Evolutionary conservation across 192 early-diverging fungal genomes (phyloP), one percentile per base, ranked within the genome.

Genomic region (Radiomyces spectabilis): DNA sequence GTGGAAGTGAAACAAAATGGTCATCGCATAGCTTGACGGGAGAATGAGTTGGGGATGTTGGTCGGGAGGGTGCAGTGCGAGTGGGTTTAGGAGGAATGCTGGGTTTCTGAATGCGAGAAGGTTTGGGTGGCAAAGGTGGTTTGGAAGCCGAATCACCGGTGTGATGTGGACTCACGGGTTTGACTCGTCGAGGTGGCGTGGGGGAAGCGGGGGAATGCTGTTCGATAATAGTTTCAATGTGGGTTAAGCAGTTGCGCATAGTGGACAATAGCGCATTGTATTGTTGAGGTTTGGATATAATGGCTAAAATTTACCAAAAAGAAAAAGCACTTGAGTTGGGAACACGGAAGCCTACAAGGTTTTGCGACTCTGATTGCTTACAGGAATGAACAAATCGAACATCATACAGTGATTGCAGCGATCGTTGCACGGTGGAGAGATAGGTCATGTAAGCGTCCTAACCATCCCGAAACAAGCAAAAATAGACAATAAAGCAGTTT

Each of bases 361-460:
- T 27, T 46, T 35, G 26, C 40, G n/a, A n/a, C n/a, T n/a, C n/a
- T 15, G 25, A 13, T 5, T 35, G 55, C 69, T 65, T 63, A 82
- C 79, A 68, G 55, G 78, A 69, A 68, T 72, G 73, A 48, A 82
- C 66, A 51, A 82, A 82, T 57, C 77, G 78, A 46, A 77, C 71
- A 44, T 68, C 73, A 29, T 69, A 53, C 10, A 82, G 57, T 27
- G 76, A 62, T 31, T 68, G 53, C 4, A 76, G 40, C 7, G 75
- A 61, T 8, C 59, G 44, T 42, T 79, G 72, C 22, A 70, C 68
- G 18, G 68, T 53, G 45, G 51, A 61, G 34, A 78, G 42, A 53
- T 73, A 71, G 34, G 61, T 55, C 42, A 76, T 71, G 59, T 82
- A 82, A 41, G 76, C 79, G 45, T 82, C 79, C 79, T 82, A 49